Conservation (phyloP, 2,329 filamentous ascomycete species). For the Xylariales sp. region DNA sequence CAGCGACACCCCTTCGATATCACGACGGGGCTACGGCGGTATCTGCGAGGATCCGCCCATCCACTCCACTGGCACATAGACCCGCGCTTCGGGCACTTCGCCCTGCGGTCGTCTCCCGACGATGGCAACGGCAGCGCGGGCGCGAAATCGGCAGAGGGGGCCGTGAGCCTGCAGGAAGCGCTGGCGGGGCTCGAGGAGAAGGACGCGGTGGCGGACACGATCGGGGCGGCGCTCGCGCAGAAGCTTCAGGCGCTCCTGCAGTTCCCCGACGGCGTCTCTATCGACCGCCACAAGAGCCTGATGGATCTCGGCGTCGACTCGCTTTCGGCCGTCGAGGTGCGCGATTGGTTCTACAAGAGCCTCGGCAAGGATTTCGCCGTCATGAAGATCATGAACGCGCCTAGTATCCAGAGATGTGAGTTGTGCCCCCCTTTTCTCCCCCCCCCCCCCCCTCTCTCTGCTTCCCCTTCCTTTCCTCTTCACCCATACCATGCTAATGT, state of each 20-base stretch:
- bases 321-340: conserved; percentile 55
- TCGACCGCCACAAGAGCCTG: conserved; percentile 50
- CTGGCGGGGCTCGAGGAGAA: conserved; percentile 42
- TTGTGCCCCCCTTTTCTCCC: conserved; percentile 1
- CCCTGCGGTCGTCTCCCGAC: conserved; percentile 35
- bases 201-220: conserved; percentile 43
- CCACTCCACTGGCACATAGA: conserved; percentile 58
- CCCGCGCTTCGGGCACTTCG: conserved; percentile 57
- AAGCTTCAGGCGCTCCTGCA: conserved; percentile 51
- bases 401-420: conserved; percentile 40
- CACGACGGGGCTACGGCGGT: conserved; percentile 57
- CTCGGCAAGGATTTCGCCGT: conserved; percentile 50
- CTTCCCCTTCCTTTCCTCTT: neutral
- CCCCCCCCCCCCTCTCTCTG: neutral
- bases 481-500: conserved; percentile 3
- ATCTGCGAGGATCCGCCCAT: conserved; percentile 45
- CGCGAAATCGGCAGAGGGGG: neutral
- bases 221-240: conserved; percentile 46
- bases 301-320: conserved; percentile 56
- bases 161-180: conserved; percentile 46
- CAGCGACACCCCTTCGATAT: conserved; percentile 49
- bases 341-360: conserved; percentile 52
- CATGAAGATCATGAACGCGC: conserved; percentile 49
- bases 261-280: conserved; percentile 42
- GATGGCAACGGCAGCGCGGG: conserved; percentile 20